Percentiles rank a stretch among this genome's conserved stretches.
Evolutionary conservation across 179 eudicot species (phyloP).

Genomic region (Silene vulgaris): DNA sequence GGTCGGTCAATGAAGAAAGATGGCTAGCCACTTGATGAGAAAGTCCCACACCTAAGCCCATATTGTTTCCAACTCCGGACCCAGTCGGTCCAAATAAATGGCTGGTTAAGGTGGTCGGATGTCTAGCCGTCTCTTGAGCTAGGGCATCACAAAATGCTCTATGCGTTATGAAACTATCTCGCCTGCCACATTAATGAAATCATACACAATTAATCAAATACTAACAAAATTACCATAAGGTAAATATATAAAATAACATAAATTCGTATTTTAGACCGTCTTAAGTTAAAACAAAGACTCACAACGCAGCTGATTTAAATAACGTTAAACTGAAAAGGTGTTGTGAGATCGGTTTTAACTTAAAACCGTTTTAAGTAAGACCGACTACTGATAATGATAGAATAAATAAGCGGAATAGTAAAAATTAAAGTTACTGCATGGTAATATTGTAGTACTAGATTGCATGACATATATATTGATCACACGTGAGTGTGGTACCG

Average conservation of each 20-base stretch:
- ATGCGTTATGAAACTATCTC: slow-evolving; percentile 77
- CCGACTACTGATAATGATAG: no score
- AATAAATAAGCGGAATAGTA: no score
- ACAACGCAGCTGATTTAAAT: no score
- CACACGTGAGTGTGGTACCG: slow-evolving; percentile 20
- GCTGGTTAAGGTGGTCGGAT: slow-evolving; percentile 39
- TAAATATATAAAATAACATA: no score
- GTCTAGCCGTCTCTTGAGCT: slow-evolving; percentile 68
- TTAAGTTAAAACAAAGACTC: no score
- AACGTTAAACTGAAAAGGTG: no score
- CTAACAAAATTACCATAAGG: no score
- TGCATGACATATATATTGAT: slow-evolving; percentile 13
- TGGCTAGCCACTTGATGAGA: slow-evolving; percentile 33
- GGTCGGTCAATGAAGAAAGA: slow-evolving; percentile 28
- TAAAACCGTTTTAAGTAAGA: no score
- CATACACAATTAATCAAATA: background rate
- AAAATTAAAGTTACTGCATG: background rate
- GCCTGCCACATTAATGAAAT: slow-evolving; percentile 28
- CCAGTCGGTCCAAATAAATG: slow-evolving; percentile 36
- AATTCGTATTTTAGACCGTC: no score
- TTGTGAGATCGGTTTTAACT: no score
- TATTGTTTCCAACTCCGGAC: slow-evolving; percentile 19
- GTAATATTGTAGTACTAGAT: background rate
- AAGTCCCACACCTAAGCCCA: slow-evolving; percentile 41
- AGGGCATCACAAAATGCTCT: slow-evolving; percentile 81